Percentiles rank a stretch among this genome's conserved stretches.
Evolutionary conservation across 2,329 filamentous ascomycete species (phyloP).

Genomic region (Rasamsonia emersonii): DNA sequence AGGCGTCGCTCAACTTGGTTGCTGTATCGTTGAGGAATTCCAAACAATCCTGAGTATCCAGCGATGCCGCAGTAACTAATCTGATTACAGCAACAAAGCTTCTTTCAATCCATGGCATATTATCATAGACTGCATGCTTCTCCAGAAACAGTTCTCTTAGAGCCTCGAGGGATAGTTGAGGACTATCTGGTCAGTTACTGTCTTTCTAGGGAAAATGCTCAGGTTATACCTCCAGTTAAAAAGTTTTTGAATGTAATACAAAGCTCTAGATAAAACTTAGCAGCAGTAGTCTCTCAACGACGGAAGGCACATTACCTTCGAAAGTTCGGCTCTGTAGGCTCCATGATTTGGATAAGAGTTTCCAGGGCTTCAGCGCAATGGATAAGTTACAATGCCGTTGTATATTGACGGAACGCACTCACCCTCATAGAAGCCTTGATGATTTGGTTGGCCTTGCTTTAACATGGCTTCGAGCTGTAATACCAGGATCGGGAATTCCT

Average conservation of each 20-base stretch:
- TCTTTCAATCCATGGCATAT: constrained; percentile 58
- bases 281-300: background rate
- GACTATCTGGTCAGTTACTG: constrained; percentile 18
- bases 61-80: constrained; percentile 48
- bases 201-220: background rate
- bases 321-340: constrained; percentile 56
- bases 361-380: constrained; percentile 41
- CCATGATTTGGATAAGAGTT: constrained; percentile 52
- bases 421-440: constrained; percentile 35
- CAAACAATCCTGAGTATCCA: constrained; percentile 24
- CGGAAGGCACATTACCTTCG: constrained; percentile 37
- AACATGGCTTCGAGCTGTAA: constrained; percentile 59
- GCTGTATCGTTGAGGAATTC: constrained; percentile 15
- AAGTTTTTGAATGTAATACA: constrained; percentile 60
- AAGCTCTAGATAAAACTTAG: constrained; percentile 31
- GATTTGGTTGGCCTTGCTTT: constrained; percentile 26
- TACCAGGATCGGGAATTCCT: constrained; percentile 57
- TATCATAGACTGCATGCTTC: constrained; percentile 45
- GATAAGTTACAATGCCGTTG: background rate
- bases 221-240: constrained; percentile 43
- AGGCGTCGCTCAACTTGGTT: constrained; percentile 33
- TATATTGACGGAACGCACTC: constrained; percentile 10
- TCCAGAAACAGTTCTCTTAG: constrained; percentile 57
- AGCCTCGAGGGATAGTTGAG: constrained; percentile 33
- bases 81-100: constrained; percentile 59